Percentiles rank a stretch among this genome's conserved stretches.
These are phyloP conservation scores for Solanum sitiens DNA, from an alignment of 257 asterid species.

Conservation along the genomic window DNA sequence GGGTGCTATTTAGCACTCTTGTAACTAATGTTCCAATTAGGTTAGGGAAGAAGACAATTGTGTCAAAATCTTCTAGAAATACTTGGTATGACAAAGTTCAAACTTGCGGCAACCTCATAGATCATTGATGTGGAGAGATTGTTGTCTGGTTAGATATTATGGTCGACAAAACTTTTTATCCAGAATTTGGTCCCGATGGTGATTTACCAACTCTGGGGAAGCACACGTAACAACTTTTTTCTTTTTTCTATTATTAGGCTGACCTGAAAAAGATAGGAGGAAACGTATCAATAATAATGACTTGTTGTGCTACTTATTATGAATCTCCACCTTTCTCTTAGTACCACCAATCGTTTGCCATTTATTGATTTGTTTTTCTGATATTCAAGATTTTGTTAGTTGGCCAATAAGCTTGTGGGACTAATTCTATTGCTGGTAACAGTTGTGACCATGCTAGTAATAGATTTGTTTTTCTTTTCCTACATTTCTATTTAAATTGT, in stretches of 20 bases:
- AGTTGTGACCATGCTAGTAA: neutral
- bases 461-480: neutral
- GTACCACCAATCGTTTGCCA: neutral
- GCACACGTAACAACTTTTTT: conserved; percentile 20
- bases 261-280: neutral
- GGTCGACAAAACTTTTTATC: conserved; percentile 16
- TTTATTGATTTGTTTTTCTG: neutral
- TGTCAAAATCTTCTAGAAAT: neutral
- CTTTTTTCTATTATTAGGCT: neutral
- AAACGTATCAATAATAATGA: conserved; percentile 1
- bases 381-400: neutral
- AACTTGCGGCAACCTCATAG: neutral
- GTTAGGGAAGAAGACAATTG: neutral
- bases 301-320: conserved; percentile 15
- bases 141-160: neutral
- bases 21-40: neutral
- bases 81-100: neutral
- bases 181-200: conserved; percentile 16
- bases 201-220: conserved; percentile 22
- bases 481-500: neutral
- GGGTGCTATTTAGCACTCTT: neutral
- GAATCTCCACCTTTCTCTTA: neutral
- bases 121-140: neutral
- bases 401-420: neutral
- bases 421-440: neutral